A percentile compares a stretch with the other conserved stretches of the same genome.
phyloP scores from a whole-genome alignment of 352 stramenopile genomes.

The Pythium scleroteichum region DNA sequence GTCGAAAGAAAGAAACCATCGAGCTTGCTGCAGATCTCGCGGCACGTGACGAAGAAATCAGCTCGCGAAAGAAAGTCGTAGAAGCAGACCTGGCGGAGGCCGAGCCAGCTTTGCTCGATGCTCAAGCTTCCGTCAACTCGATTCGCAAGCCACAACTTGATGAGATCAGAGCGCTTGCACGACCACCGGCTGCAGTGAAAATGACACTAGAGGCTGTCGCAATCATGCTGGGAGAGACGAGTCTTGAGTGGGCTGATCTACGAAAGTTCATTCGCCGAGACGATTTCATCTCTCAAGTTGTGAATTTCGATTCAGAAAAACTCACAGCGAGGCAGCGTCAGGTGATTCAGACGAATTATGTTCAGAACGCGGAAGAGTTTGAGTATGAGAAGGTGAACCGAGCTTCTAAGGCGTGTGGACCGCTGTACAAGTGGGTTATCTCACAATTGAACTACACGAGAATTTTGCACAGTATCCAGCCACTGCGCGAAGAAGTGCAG shows the following conservation, averaged over 20 bases:
- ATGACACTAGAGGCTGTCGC: conserved; percentile 97
- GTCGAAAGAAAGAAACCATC: conserved; percentile 96
- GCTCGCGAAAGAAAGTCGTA: conserved; percentile 92
- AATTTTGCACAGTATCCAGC: conserved; percentile 99
- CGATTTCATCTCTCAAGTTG: conserved; percentile 99
- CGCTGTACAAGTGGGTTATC: conserved; percentile 99
- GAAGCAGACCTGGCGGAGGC: conserved; percentile 97
- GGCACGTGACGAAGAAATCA: conserved; percentile 95
- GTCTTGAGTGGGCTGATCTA: conserved; percentile 96
- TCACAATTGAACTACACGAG: conserved; percentile 98
- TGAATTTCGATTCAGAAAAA: conserved; percentile 99
- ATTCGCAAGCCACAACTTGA: conserved; percentile 99
- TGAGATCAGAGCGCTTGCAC: conserved; percentile 96
- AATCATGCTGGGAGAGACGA: conserved; percentile 98
- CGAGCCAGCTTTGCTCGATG: conserved; percentile 96
- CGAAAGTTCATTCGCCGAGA: conserved; percentile 96
- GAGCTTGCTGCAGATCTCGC: conserved; percentile 94
- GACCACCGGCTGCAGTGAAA: conserved; percentile 95
- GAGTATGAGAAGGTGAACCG: conserved; percentile 92
- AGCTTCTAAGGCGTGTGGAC: conserved; percentile 96
- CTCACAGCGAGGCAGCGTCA: conserved; percentile 94
- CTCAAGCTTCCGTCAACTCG: conserved; percentile 95
- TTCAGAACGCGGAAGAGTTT: conserved; percentile 91
- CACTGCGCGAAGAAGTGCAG: conserved; percentile 98
- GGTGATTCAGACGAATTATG: conserved; percentile 95